Base-by-base conservation (phyloP, 2,329 filamentous ascomycete genomes). In the Sporothrix variecibatus region DNA sequence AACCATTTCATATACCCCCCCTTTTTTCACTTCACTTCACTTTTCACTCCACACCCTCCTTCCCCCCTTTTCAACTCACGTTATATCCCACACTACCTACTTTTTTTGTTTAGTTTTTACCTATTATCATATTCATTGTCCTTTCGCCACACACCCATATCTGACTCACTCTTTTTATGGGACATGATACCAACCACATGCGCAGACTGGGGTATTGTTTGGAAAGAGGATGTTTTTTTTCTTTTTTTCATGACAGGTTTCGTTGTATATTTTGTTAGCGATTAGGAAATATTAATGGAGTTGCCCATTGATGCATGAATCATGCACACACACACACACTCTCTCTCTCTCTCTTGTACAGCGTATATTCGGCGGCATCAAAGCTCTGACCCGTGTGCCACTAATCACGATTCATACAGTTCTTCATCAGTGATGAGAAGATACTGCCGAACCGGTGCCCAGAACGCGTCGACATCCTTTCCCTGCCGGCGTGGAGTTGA, bases 1-100 rank as follows among this genome's bases (percentile, higher is more conserved):
- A 23, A 31, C 34, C 69, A 34, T 56, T 64, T 34, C 72, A 72
- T 76, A 75, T 75, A 77, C 74, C 73, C 74, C 67, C 67, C 20
- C 72, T 68, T 71, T 26, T 17, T 26, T 72, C 26, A 69, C 15
- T 28, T 26, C 38, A 43, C 43, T 40, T 26, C 6, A 15, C 40
- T 71, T 68, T 40, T 28, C 43, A 40, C 67, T 68, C 23, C 34
- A 12, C 51, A 5, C 34, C 7, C 15, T 71, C 23, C 7, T 12
- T 65, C 73, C 72, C 74, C 67, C 71, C 26, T 73, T 69, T 71
- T 26, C 17, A 7, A 46, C n/a, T 72, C 26, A 64, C 15, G 9
- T 38, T 38, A 38, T 53, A 38, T 68, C 43, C 40, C 26, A 49
- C 65, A 51, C 40, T 49, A 51, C 43, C 43, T 51, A 12, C 23